phyloP scores from a whole-genome alignment of 176 grass and related monocot genomes.

The Cocos nucifera region DNA sequence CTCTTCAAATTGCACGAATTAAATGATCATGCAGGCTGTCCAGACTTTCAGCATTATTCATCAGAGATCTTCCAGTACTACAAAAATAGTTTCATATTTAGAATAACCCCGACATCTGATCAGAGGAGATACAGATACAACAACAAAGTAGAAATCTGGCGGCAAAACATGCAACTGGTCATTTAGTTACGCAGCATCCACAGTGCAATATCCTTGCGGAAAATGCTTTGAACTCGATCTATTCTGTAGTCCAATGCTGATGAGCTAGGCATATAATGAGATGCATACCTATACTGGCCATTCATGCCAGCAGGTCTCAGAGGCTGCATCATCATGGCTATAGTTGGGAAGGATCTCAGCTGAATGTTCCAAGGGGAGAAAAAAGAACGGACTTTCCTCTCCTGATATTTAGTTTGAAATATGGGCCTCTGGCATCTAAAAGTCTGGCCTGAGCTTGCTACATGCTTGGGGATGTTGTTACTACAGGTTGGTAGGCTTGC shows the following conservation, averaged over 20 bases:
- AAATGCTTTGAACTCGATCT: not conserved
- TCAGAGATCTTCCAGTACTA: too few relatives aligned
- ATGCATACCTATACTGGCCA: constrained; percentile 14
- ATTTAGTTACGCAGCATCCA: constrained; percentile 13
- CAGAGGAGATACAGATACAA: too few relatives aligned
- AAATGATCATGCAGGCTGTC: too few relatives aligned
- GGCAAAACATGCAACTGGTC: not conserved
- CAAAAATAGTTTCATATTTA: too few relatives aligned
- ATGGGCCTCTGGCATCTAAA: not conserved
- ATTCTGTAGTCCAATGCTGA: not conserved
- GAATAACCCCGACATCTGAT: too few relatives aligned
- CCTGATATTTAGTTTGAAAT: not conserved
- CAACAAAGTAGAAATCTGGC: not conserved
- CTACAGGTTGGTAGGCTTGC: not conserved
- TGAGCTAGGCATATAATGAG: not conserved
- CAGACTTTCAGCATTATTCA: too few relatives aligned
- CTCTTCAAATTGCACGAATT: too few relatives aligned
- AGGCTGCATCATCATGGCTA: constrained; percentile 20
- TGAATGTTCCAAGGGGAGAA: constrained; percentile 6
- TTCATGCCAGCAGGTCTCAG: constrained; percentile 3
- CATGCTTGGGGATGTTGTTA: not conserved
- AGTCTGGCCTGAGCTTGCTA: not conserved
- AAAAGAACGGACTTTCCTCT: constrained; percentile 9
- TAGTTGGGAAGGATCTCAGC: constrained; percentile 6
- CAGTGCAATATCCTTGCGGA: constrained; percentile 17